Percentiles rank a stretch among this genome's conserved stretches.
These are phyloP conservation scores for Cardamine chenopodiifolia DNA, from an alignment of 345 rosid genomes.

Conservation along the genomic window DNA sequence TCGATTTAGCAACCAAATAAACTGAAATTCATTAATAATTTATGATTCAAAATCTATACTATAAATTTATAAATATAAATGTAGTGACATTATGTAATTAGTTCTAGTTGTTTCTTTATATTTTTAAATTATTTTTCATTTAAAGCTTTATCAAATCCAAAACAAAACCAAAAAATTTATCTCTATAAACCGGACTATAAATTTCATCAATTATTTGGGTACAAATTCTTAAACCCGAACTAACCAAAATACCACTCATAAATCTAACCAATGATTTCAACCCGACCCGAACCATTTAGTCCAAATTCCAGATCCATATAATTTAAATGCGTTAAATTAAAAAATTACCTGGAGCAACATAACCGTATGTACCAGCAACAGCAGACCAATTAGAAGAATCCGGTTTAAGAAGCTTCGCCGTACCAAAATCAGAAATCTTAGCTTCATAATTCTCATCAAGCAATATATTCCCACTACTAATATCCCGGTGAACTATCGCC, in stretches of 20 bases:
- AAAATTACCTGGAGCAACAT: constrained; percentile 54
- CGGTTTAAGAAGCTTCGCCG: constrained; percentile 48
- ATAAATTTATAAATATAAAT: too few species aligned
- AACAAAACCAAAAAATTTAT: background rate
- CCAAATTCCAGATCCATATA: constrained; percentile 5
- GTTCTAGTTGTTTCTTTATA: too few species aligned
- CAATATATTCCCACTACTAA: constrained; percentile 45
- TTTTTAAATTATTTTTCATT: background rate
- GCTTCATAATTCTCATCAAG: constrained; percentile 45
- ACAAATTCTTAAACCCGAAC: background rate
- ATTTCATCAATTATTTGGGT: background rate
- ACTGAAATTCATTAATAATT: background rate
- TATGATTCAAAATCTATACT: background rate
- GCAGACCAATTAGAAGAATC: constrained; percentile 48
- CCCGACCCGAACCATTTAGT: background rate
- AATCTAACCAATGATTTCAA: background rate
- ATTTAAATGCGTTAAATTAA: background rate
- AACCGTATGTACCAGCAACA: constrained; percentile 56
- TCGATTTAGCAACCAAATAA: background rate
- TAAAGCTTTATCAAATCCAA: background rate
- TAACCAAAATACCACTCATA: background rate
- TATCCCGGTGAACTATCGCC: constrained; percentile 50
- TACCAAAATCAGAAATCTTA: constrained; percentile 53
- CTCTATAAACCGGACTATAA: background rate
- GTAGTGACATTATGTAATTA: too few species aligned